Percentiles rank a stretch among this genome's conserved stretches.
phyloP scores from a whole-genome alignment of 78 protist species.

The Capsaspora owczarzaki region DNA sequence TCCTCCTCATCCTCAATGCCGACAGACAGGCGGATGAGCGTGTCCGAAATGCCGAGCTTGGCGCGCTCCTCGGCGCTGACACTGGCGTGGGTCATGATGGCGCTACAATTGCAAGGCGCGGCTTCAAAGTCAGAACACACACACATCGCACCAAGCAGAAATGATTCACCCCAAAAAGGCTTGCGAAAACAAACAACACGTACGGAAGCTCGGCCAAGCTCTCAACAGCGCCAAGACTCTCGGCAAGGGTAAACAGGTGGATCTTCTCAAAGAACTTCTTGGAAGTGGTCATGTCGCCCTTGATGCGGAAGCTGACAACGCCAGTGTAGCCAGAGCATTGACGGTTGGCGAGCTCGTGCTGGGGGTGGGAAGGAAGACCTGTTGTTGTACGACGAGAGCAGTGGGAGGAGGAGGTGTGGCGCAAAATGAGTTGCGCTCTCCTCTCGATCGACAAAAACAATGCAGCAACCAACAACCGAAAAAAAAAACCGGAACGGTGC shows the following conservation, averaged over 20 bases:
- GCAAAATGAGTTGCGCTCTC: too few species aligned
- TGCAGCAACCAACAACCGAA: too few species aligned
- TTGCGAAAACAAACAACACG: not conserved
- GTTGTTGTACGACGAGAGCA: too few species aligned
- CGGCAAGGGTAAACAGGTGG: slow-evolving; percentile 43
- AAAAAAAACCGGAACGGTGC: too few species aligned
- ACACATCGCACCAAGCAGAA: not conserved
- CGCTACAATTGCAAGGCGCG: not conserved
- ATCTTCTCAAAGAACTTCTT: slow-evolving; percentile 15
- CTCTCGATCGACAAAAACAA: too few species aligned
- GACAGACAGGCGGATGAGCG: slow-evolving; percentile 47
- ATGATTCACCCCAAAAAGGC: not conserved
- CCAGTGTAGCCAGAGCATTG: slow-evolving; percentile 32
- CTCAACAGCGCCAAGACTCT: slow-evolving; percentile 54
- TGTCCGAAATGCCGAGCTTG: slow-evolving; percentile 24
- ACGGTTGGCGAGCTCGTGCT: slow-evolving; percentile 34
- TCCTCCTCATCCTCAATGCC: slow-evolving; percentile 62
- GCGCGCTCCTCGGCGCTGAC: slow-evolving; percentile 43
- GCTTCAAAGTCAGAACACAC: not conserved
- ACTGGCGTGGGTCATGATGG: slow-evolving; percentile 57
- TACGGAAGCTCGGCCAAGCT: slow-evolving; percentile 27
- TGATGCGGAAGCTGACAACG: slow-evolving; percentile 27
- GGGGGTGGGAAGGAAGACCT: slow-evolving; percentile 48
- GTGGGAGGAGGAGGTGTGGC: too few species aligned
- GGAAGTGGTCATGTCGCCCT: slow-evolving; percentile 21